Conservation (phyloP, 2,329 filamentous ascomycete genomes). For the Hypoxylon sp. region DNA sequence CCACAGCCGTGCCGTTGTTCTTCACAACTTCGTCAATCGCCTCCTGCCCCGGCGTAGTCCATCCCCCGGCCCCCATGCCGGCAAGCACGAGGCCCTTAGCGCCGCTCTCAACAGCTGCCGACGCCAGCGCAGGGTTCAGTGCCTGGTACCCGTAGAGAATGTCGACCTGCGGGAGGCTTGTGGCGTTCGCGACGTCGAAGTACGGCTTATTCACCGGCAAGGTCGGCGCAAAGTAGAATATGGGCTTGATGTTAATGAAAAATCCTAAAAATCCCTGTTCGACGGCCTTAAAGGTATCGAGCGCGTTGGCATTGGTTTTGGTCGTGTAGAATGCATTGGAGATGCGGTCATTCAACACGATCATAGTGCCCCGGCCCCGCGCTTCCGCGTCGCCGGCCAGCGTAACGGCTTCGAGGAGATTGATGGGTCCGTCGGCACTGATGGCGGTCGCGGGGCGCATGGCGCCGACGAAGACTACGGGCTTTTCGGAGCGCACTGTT, state of each 20-base stretch:
- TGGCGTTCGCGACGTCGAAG: slow-evolving; percentile 58
- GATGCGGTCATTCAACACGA: slow-evolving; percentile 75
- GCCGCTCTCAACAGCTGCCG: slow-evolving; percentile 64
- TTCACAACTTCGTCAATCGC: slow-evolving; percentile 62
- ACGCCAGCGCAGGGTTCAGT: slow-evolving; percentile 64
- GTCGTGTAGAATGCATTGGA: slow-evolving; percentile 70
- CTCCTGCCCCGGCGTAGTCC: slow-evolving; percentile 58
- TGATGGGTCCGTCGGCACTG: slow-evolving; percentile 74
- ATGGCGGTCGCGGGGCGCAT: slow-evolving; percentile 76
- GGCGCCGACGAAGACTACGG: slow-evolving; percentile 72
- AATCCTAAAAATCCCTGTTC: slow-evolving; percentile 72
- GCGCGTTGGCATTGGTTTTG: slow-evolving; percentile 74
- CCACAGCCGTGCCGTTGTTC: slow-evolving; percentile 64
- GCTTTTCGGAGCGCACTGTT: slow-evolving; percentile 70
- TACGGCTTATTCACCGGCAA: slow-evolving; percentile 63
- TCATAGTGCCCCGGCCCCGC: slow-evolving; percentile 68
- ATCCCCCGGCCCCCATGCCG: slow-evolving; percentile 68
- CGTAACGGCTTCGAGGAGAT: slow-evolving; percentile 72
- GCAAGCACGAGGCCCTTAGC: slow-evolving; percentile 70
- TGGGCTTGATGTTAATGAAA: slow-evolving; percentile 70
- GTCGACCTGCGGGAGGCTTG: slow-evolving; percentile 67
- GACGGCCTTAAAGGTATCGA: slow-evolving; percentile 73
- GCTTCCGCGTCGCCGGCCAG: slow-evolving; percentile 65
- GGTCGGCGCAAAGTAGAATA: slow-evolving; percentile 71
- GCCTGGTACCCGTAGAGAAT: slow-evolving; percentile 71